phyloP scores from a whole-genome alignment of 1,139 yeast genomes.

The Geotrichum carabidarum region DNA sequence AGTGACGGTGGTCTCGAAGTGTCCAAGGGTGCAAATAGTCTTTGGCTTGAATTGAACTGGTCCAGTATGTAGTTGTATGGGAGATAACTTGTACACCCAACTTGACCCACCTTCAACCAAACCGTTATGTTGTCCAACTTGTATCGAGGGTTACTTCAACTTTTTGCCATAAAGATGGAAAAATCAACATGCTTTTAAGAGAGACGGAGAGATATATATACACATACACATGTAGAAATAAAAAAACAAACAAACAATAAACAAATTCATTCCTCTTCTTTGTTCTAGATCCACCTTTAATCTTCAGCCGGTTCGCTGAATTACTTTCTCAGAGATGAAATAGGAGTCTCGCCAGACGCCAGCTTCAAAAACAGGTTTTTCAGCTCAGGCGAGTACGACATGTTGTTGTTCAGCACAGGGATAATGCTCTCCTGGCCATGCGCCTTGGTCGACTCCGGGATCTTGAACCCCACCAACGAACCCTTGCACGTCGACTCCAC shows the following conservation, averaged over 20 bases:
- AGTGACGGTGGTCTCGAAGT: too few species aligned
- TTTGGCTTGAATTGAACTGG: too few species aligned
- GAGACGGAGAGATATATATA: not conserved
- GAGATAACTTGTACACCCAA: too few species aligned
- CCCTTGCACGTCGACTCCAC: constrained; percentile 27
- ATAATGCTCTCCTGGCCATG: constrained; percentile 21
- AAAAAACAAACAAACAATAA: not conserved
- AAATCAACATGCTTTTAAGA: too few species aligned
- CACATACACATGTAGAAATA: not conserved
- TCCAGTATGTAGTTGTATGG: too few species aligned
- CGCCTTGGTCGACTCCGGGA: constrained; percentile 15
- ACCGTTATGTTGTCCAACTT: too few species aligned
- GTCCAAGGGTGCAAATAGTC: too few species aligned
- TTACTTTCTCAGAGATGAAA: constrained; percentile 22
- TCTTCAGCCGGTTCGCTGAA: too few species aligned
- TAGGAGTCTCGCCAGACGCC: constrained; percentile 29
- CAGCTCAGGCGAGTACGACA: constrained; percentile 24
- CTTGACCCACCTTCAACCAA: too few species aligned
- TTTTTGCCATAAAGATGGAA: too few species aligned
- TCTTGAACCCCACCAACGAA: constrained; percentile 20
- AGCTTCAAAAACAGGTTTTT: constrained; percentile 27
- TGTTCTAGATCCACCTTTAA: not conserved
- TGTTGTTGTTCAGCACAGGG: constrained; percentile 28
- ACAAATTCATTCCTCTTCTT: not conserved
- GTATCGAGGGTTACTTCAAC: too few species aligned